Conservation (phyloP, 768 basidiomycete genomes). For the Zangia roseola region DNA sequence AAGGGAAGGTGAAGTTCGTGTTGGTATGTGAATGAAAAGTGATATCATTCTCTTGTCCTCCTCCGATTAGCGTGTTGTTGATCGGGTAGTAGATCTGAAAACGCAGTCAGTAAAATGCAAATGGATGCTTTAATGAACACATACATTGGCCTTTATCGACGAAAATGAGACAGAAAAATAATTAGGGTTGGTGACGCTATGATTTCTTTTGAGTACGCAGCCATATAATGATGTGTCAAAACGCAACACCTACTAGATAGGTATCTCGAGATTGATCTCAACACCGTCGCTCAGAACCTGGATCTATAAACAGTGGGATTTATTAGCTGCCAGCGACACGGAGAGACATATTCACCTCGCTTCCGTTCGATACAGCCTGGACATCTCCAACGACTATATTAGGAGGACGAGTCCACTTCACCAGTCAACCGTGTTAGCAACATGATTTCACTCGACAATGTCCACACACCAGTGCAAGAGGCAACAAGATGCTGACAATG, state of each 20-base stretch:
- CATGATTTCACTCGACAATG: not conserved
- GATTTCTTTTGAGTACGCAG: slow-evolving; percentile 5
- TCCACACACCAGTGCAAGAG: slow-evolving; percentile 61
- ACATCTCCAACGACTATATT: slow-evolving; percentile 57
- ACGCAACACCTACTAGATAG: slow-evolving; percentile 53
- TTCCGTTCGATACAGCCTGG: slow-evolving; percentile 36
- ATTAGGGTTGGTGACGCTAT: slow-evolving; percentile 79
- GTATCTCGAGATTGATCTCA: slow-evolving; percentile 58
- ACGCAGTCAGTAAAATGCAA: slow-evolving; percentile 3
- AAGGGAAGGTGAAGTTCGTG: slow-evolving; percentile 76
- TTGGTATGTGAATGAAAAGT: slow-evolving; percentile 49
- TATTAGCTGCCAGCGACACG: slow-evolving; percentile 10
- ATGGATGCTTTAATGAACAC: slow-evolving; percentile 5
- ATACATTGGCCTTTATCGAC: slow-evolving; percentile 60
- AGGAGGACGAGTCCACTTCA: slow-evolving; percentile 78
- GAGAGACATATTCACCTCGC: slow-evolving; percentile 40
- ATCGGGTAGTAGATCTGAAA: slow-evolving; percentile 73
- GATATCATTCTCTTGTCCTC: slow-evolving; percentile 48
- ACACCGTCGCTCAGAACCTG: slow-evolving; percentile 44
- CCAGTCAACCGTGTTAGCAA: slow-evolving; percentile 3
- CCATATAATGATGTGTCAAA: not conserved
- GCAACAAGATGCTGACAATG: slow-evolving; percentile 60
- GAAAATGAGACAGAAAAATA: slow-evolving; percentile 70
- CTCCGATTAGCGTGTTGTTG: slow-evolving; percentile 65
- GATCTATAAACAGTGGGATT: slow-evolving; percentile 32